A percentile compares a stretch with the other conserved stretches of the same genome.
phyloP scores from a whole-genome alignment of 371 early-diverging fungal species.

The Mortierella sp. region DNA sequence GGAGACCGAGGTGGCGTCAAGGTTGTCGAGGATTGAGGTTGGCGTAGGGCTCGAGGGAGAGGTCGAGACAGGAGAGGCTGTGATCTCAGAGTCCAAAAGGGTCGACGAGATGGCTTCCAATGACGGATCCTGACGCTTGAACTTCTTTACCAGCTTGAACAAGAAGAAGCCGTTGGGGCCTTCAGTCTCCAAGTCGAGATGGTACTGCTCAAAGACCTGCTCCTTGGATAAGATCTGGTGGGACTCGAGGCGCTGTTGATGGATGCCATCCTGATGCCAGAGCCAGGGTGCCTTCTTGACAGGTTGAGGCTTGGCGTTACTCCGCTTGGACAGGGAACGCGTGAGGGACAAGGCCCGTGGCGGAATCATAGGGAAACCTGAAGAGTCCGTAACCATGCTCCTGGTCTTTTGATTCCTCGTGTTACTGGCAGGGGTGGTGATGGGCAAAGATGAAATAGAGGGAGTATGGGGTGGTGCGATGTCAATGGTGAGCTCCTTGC shows the following conservation, averaged over 20 bases:
- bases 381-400: conserved; percentile 7
- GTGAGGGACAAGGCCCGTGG: conserved; percentile 6
- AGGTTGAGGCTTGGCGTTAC: neutral
- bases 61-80: conserved; percentile 26
- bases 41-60: conserved; percentile 22
- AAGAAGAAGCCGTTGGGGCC: conserved; percentile 55
- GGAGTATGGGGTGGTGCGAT: neutral
- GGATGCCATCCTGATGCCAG: conserved; percentile 54
- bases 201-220: conserved; percentile 56
- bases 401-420: conserved; percentile 1
- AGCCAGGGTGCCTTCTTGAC: conserved; percentile 45
- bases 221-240: conserved; percentile 57
- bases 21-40: conserved; percentile 39
- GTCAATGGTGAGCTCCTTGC: conserved; percentile 11
- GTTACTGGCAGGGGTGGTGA: neutral
- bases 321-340: conserved; percentile 11
- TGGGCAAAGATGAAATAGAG: neutral
- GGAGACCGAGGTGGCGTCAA: conserved; percentile 48
- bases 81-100: conserved; percentile 33
- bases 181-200: conserved; percentile 50
- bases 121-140: conserved; percentile 41
- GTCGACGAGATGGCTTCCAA: conserved; percentile 28
- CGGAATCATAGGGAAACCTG: conserved; percentile 17
- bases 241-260: conserved; percentile 51
- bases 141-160: conserved; percentile 47